Conservation (phyloP, 495 filamentous ascomycete genomes). For the Pyronema omphalodes region DNA sequence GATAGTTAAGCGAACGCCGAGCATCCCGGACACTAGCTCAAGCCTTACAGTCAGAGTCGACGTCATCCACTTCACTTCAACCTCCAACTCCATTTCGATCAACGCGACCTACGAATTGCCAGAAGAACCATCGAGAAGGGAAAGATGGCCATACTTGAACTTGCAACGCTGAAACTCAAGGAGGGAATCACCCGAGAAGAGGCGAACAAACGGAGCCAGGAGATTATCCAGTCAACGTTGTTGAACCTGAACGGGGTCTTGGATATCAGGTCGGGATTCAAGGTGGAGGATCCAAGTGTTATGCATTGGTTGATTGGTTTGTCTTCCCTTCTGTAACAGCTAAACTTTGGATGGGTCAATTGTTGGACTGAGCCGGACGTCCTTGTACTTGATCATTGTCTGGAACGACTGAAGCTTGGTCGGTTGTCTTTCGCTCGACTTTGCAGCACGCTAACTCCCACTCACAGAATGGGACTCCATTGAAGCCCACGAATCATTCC, state of each 20-base stretch:
- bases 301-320: conserved; percentile 14
- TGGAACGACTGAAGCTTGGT: too few relatives aligned
- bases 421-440: too few relatives aligned
- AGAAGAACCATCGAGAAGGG: too few relatives aligned
- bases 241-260: not conserved
- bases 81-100: too few relatives aligned
- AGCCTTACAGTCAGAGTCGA: too few relatives aligned
- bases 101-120: too few relatives aligned
- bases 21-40: too few relatives aligned
- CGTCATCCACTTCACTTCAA: too few relatives aligned
- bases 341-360: too few relatives aligned
- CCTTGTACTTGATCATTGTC: too few relatives aligned
- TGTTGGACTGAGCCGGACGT: too few relatives aligned
- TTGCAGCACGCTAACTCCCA: not conserved
- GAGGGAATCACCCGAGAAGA: conserved; percentile 5
- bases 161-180: conserved; percentile 6
- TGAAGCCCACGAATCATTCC: conserved; percentile 6
- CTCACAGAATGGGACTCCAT: conserved; percentile 11
- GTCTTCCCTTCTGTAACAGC: not conserved
- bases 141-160: conserved; percentile 8
- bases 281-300: conserved; percentile 10
- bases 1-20: too few relatives aligned
- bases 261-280: conserved; percentile 6
- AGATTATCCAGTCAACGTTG: not conserved
- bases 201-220: not conserved